These are phyloP conservation scores for Phytopythium litorale DNA, from an alignment of 352 stramenopile species.

Conservation along the genomic window DNA sequence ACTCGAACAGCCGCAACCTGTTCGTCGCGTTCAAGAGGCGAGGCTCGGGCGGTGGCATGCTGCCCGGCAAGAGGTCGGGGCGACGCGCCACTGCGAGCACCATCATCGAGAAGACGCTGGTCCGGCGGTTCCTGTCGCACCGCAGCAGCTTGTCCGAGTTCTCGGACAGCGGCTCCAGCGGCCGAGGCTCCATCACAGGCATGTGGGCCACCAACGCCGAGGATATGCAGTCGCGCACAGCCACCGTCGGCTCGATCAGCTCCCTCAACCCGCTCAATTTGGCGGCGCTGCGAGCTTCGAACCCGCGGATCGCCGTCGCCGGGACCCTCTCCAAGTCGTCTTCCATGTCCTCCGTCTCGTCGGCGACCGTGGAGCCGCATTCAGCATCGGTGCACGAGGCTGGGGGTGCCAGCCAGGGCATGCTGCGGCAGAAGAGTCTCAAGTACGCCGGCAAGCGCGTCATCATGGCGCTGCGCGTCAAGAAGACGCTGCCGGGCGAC, in stretches of 20 bases:
- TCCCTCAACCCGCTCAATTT: conserved; percentile 11
- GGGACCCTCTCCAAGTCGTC: background rate
- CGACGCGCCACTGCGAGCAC: background rate
- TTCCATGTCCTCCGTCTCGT: background rate
- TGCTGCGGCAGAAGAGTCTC: conserved; percentile 25
- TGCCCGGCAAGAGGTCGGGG: background rate
- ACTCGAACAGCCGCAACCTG: background rate
- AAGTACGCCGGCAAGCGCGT: conserved; percentile 60
- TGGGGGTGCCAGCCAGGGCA: background rate
- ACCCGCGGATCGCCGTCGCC: too few relatives aligned
- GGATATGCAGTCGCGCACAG: background rate
- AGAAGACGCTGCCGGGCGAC: conserved; percentile 30
- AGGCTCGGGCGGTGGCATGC: background rate
- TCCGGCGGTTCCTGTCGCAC: conserved; percentile 1
- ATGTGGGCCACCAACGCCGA: conserved; percentile 13
- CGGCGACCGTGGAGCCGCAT: background rate
- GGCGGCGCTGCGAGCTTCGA: conserved; percentile 1
- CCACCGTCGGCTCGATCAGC: background rate
- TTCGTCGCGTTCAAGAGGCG: background rate
- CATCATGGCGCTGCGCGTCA: conserved; percentile 64
- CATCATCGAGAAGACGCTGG: conserved; percentile 1
- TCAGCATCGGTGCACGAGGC: background rate
- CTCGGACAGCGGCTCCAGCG: background rate
- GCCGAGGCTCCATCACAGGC: background rate
- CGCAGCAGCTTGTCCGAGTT: conserved; percentile 6